Percentiles rank a stretch among this genome's conserved stretches.
Conservation (phyloP, 345 rosid species). For the Firmiana major region DNA sequence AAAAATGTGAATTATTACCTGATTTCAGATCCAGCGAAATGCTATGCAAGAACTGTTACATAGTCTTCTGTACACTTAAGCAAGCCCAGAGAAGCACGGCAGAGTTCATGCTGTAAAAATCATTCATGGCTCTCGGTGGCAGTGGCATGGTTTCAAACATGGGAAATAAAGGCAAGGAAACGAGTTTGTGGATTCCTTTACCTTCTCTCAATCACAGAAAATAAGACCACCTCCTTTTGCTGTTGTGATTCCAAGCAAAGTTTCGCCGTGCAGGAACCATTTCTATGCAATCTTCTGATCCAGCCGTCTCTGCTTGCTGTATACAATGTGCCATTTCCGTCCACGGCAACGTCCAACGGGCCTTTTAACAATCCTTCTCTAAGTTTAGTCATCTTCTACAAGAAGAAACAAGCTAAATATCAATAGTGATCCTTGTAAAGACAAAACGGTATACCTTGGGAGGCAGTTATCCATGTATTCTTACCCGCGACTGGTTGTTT, state of each 20-base stretch:
- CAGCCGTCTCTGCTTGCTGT: constrained; percentile 50
- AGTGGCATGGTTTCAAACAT: not conserved
- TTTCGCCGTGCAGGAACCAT: constrained; percentile 28
- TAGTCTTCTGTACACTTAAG: constrained; percentile 40
- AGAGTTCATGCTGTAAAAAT: not conserved
- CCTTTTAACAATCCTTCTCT: constrained; percentile 40
- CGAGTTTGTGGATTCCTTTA: constrained; percentile 7
- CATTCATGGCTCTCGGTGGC: not conserved
- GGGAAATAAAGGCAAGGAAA: constrained; percentile 26
- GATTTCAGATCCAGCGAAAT: constrained; percentile 35
- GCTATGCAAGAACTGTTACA: constrained; percentile 29
- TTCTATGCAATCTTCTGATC: constrained; percentile 41
- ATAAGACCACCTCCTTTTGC: constrained; percentile 33
- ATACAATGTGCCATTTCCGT: constrained; percentile 37
- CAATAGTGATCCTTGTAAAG: not conserved
- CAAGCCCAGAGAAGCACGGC: constrained; percentile 33
- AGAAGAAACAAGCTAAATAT: not conserved
- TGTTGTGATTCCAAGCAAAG: constrained; percentile 37
- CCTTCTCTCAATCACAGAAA: constrained; percentile 37
- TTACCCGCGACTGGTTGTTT: constrained; percentile 41
- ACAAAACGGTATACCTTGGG: constrained; percentile 23
- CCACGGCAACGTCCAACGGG: constrained; percentile 40
- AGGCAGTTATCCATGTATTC: not conserved
- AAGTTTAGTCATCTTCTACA: constrained; percentile 33
- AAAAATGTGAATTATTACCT: constrained; percentile 39